Evolutionary conservation across 345 rosid species (phyloP).

Genomic region (Reutealis trisperma): DNA sequence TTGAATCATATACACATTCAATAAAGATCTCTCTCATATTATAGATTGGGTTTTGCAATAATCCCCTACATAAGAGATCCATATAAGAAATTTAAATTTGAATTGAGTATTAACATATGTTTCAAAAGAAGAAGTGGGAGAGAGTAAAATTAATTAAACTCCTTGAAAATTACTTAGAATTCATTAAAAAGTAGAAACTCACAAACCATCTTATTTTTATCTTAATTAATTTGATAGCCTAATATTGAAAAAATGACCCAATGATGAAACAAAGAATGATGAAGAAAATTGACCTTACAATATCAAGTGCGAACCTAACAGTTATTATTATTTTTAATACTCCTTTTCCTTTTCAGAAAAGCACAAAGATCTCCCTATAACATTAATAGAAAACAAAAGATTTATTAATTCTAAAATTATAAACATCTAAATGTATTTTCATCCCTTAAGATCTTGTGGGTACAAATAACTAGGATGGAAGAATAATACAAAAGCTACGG

Average conservation of each 20-base stretch:
- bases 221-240: no score
- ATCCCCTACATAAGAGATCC: not conserved
- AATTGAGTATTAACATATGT: not conserved
- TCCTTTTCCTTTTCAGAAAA: constrained; percentile 57
- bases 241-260: not conserved
- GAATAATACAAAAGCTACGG: not conserved
- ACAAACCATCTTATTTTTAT: no score
- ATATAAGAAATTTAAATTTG: not conserved
- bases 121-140: not conserved
- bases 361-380: constrained; percentile 78
- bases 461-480: not conserved
- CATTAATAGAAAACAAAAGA: constrained; percentile 3
- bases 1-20: not conserved
- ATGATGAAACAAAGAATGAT: not conserved
- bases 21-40: not conserved
- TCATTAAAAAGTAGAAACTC: not conserved
- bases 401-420: constrained; percentile 1
- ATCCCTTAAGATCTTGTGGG: no score
- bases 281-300: constrained; percentile 64
- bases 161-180: not conserved
- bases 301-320: constrained; percentile 84
- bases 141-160: not conserved
- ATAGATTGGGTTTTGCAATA: not conserved
- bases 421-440: not conserved
- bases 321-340: constrained; percentile 56